A percentile compares a stretch with the other conserved stretches of the same genome.
These are phyloP conservation scores for Umbelopsis sp. DNA, from an alignment of 371 early-diverging fungal genomes.

Conservation along the genomic window DNA sequence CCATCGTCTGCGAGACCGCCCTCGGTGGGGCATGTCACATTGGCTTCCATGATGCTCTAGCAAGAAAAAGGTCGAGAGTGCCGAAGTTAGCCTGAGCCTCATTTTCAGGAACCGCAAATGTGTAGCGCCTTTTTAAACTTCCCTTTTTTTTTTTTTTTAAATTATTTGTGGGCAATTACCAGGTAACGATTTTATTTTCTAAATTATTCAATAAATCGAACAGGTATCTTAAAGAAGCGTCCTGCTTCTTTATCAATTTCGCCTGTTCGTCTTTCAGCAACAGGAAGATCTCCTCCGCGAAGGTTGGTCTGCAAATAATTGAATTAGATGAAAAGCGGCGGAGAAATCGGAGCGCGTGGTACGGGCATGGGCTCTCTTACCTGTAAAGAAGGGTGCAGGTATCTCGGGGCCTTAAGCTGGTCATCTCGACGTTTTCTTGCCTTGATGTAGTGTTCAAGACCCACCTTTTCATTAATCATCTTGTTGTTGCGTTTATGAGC, in stretches of 20 bases:
- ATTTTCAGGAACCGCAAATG: slow-evolving; percentile 9
- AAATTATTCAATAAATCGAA: slow-evolving; percentile 9
- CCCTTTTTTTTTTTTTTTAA: neutral
- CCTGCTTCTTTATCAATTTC: neutral
- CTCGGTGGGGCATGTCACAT: slow-evolving; percentile 28
- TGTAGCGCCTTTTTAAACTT: neutral
- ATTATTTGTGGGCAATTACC: neutral
- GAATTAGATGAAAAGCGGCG: neutral
- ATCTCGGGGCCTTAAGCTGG: slow-evolving; percentile 40
- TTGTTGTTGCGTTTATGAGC: slow-evolving; percentile 42
- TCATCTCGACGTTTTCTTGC: slow-evolving; percentile 40
- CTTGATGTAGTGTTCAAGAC: slow-evolving; percentile 33
- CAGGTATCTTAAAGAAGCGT: slow-evolving; percentile 6
- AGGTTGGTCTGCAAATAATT: neutral
- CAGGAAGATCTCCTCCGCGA: slow-evolving; percentile 9
- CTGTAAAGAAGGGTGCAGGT: slow-evolving; percentile 53
- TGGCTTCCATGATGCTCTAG: slow-evolving; percentile 14
- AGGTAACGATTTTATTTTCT: neutral
- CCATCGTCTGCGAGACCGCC: slow-evolving; percentile 35
- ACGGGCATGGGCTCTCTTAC: slow-evolving; percentile 23
- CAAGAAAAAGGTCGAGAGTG: neutral
- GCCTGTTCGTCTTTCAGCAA: neutral
- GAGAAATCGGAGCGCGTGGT: too few relatives aligned
- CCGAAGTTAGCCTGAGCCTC: neutral
- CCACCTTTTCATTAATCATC: slow-evolving; percentile 36